These are phyloP conservation scores for Themeda triandra DNA, from an alignment of 176 grass and related monocot species.

Conservation along the genomic window DNA sequence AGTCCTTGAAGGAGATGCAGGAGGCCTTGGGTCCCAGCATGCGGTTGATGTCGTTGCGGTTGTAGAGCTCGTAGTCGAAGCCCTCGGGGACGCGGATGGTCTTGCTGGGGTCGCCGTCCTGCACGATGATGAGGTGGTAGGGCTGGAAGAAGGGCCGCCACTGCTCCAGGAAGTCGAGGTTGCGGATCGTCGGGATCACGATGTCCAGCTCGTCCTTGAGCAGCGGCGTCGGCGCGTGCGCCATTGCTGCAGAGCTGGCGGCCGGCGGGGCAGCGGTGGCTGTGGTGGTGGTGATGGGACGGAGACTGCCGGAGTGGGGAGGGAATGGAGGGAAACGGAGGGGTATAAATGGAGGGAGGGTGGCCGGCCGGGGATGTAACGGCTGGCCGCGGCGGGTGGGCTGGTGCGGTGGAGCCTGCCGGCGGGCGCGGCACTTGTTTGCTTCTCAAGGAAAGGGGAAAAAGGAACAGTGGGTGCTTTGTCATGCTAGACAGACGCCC, in stretches of 20 bases:
- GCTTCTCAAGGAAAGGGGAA: slow-evolving; percentile 28
- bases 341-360: background rate
- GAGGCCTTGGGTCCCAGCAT: slow-evolving; percentile 84
- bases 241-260: slow-evolving; percentile 23
- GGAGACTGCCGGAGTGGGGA: background rate
- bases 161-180: slow-evolving; percentile 96
- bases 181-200: slow-evolving; percentile 95
- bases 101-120: slow-evolving; percentile 79
- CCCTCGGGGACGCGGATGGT: slow-evolving; percentile 75
- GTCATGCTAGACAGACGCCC: too few species aligned
- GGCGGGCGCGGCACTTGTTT: background rate
- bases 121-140: slow-evolving; percentile 97
- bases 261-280: background rate
- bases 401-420: background rate
- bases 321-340: background rate
- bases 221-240: slow-evolving; percentile 31
- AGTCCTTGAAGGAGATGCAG: slow-evolving; percentile 99
- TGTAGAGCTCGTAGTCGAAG: slow-evolving; percentile 99
- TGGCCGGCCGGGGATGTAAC: background rate
- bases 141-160: slow-evolving; percentile 95
- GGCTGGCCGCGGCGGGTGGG: background rate
- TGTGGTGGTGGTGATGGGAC: background rate
- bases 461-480: background rate
- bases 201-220: slow-evolving; percentile 96
- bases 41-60: slow-evolving; percentile 90